These are phyloP conservation scores for Lentinula edodes DNA, from an alignment of 768 basidiomycete species.

Conservation along the genomic window DNA sequence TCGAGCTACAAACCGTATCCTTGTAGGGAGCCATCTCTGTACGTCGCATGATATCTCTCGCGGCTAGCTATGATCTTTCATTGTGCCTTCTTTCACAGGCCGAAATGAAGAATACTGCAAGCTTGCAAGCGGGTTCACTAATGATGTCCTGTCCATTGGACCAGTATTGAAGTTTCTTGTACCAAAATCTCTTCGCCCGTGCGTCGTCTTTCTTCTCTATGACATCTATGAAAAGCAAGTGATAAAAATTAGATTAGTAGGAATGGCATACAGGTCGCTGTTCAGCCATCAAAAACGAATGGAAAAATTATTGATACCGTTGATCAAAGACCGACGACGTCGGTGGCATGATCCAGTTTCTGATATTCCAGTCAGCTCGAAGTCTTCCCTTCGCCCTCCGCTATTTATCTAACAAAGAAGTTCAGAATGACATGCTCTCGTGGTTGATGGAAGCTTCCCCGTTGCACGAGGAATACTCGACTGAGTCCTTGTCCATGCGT, in stretches of 20 bases:
- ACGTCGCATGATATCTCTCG: constrained; percentile 8
- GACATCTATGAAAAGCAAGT: background rate
- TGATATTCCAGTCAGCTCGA: background rate
- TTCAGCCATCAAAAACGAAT: constrained; percentile 12
- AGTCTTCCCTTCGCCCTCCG: background rate
- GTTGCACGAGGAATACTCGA: constrained; percentile 18
- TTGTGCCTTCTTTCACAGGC: constrained; percentile 19
- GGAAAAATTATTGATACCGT: constrained; percentile 15
- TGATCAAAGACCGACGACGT: constrained; percentile 22
- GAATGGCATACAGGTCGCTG: background rate
- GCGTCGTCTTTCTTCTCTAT: background rate
- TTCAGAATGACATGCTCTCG: constrained; percentile 29
- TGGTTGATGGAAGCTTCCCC: constrained; percentile 33
- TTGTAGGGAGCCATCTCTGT: constrained; percentile 34
- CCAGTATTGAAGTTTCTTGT: constrained; percentile 26
- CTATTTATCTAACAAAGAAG: background rate
- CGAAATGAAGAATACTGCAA: constrained; percentile 27
- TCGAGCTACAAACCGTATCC: constrained; percentile 34
- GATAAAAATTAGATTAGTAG: constrained; percentile 16
- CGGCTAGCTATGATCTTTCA: background rate
- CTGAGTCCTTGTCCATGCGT: constrained; percentile 15
- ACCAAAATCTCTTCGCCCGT: constrained; percentile 21
- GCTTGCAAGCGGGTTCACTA: constrained; percentile 24
- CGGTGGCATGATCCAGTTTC: background rate
- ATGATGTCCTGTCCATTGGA: constrained; percentile 22